Conservation (phyloP, 1,139 yeast genomes). For the Sugiyamaella neomexicana region DNA sequence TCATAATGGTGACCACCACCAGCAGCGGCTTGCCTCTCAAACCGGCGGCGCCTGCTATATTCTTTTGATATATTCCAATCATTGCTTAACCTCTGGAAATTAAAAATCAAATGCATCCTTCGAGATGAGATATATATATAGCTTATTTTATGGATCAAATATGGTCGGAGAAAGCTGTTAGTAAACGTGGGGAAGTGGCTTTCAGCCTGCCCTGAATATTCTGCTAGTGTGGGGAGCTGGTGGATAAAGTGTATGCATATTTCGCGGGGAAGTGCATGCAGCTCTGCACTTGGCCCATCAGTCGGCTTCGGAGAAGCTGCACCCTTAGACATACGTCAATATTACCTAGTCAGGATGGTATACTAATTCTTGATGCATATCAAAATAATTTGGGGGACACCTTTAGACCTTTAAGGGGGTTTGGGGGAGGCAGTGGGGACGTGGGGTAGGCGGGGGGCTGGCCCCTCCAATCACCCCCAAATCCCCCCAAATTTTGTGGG, state of each 20-base stretch:
- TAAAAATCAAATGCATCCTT: background rate
- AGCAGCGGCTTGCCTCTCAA: conserved; percentile 20
- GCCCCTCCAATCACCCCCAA: background rate
- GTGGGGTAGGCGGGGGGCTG: background rate
- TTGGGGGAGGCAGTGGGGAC: background rate
- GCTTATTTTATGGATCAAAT: background rate
- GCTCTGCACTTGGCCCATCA: background rate
- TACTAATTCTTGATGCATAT: background rate
- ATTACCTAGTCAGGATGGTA: background rate
- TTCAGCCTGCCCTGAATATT: background rate
- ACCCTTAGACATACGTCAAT: background rate
- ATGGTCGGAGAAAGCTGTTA: background rate
- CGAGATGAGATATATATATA: background rate
- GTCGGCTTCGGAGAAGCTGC: background rate
- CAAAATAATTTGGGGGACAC: background rate
- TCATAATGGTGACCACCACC: conserved; percentile 19
- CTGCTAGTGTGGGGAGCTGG: background rate
- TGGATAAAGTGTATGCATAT: background rate
- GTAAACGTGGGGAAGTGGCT: background rate
- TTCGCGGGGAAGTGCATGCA: background rate
- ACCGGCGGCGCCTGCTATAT: conserved; percentile 20
- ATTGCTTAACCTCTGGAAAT: background rate
- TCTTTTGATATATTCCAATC: conserved; percentile 19
- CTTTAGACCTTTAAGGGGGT: background rate
- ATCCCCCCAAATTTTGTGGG: background rate